A percentile compares a stretch with the other conserved stretches of the same genome.
phyloP scores from a whole-genome alignment of 2,329 filamentous ascomycete genomes.

The Hypoxylon sp. region DNA sequence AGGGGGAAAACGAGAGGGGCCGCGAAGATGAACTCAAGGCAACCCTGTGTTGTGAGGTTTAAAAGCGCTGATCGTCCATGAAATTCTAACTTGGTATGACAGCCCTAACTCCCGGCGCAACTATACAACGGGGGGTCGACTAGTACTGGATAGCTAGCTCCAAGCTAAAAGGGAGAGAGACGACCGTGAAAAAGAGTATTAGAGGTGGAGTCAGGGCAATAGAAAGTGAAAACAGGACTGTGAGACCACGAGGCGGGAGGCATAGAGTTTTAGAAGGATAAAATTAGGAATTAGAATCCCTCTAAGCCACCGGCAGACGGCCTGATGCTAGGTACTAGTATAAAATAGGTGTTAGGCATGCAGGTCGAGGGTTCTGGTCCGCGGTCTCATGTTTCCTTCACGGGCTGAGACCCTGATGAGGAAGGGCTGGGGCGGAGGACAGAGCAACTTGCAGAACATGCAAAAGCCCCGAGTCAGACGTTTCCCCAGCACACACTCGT shows the following conservation, averaged over 20 bases:
- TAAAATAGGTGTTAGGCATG: slow-evolving; percentile 25
- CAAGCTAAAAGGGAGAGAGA: slow-evolving; percentile 27
- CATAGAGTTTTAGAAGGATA: slow-evolving; percentile 28
- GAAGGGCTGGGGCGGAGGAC: slow-evolving; percentile 20
- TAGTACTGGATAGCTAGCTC: slow-evolving; percentile 42
- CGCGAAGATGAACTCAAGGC: slow-evolving; percentile 46
- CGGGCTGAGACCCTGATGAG: slow-evolving; percentile 28
- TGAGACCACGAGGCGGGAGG: slow-evolving; percentile 29
- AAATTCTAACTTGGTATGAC: slow-evolving; percentile 25
- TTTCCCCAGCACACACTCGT: slow-evolving; percentile 30
- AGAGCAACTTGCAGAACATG: slow-evolving; percentile 30
- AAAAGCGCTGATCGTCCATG: slow-evolving; percentile 23
- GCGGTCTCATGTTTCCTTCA: slow-evolving; percentile 35
- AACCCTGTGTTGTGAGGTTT: slow-evolving; percentile 44
- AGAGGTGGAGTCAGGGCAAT: slow-evolving; percentile 37
- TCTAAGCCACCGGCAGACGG: slow-evolving; percentile 26
- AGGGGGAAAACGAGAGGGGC: slow-evolving; percentile 39
- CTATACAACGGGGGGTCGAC: slow-evolving; percentile 25
- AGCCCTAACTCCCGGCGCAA: slow-evolving; percentile 27
- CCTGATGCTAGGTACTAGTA: slow-evolving; percentile 24
- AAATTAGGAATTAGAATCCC: slow-evolving; percentile 38
- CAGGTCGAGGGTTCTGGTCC: slow-evolving; percentile 22
- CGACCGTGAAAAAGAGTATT: slow-evolving; percentile 12
- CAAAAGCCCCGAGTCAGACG: slow-evolving; percentile 34
- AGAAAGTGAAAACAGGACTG: slow-evolving; percentile 33